phyloP scores from a whole-genome alignment of 805 yeast species.

The Barnettozyma botsteinii region DNA sequence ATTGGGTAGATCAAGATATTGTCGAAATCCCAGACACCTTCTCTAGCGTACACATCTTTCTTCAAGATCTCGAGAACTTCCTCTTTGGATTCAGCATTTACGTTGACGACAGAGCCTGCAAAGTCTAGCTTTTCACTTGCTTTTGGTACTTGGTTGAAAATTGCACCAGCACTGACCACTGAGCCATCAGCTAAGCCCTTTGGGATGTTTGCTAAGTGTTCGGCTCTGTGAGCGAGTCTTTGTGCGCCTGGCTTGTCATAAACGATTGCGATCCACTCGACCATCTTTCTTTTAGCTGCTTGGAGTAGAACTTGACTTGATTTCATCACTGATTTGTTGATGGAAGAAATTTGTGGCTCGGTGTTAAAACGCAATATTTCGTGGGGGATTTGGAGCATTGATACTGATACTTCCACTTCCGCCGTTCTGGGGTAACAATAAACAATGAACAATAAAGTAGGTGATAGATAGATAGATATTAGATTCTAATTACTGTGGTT shows the following conservation, averaged over 20 bases:
- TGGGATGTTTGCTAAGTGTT: slow-evolving; percentile 47
- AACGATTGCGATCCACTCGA: slow-evolving; percentile 64
- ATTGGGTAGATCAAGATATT: slow-evolving; percentile 53
- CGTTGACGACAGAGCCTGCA: slow-evolving; percentile 63
- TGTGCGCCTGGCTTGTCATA: slow-evolving; percentile 58
- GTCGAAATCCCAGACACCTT: slow-evolving; percentile 74
- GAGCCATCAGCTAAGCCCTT: slow-evolving; percentile 35
- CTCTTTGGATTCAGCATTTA: slow-evolving; percentile 59
- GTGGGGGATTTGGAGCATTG: no score
- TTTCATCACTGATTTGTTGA: slow-evolving; percentile 9
- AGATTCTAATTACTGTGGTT: no score
- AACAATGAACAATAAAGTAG: no score
- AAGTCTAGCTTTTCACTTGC: slow-evolving; percentile 42
- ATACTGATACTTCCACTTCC: no score
- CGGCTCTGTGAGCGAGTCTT: slow-evolving; percentile 44
- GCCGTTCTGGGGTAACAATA: no score
- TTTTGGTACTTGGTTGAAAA: slow-evolving; percentile 38
- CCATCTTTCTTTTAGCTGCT: slow-evolving; percentile 27
- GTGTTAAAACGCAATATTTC: no score
- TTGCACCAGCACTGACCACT: slow-evolving; percentile 47
- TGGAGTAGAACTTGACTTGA: slow-evolving; percentile 9
- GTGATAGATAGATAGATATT: no score
- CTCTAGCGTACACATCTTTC: slow-evolving; percentile 53
- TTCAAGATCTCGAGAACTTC: slow-evolving; percentile 61
- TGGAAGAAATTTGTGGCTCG: no score